Base-by-base conservation (phyloP, 2,329 filamentous ascomycete species). In the Malbranchea zuffiana region DNA sequence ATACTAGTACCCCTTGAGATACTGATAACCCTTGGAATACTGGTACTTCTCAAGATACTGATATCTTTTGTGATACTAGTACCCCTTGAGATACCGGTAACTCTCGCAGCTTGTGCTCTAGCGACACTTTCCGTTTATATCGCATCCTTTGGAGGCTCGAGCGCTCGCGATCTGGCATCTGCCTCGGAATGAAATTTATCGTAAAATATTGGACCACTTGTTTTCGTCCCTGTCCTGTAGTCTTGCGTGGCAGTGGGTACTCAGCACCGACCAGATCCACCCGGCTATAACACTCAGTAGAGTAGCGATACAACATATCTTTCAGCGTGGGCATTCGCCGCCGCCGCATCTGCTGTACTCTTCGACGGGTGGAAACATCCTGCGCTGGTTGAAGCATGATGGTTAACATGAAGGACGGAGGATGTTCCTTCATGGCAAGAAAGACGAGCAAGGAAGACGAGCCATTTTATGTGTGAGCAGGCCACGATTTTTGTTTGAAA, bases 61-160 rank as follows among this genome's bases (percentile, higher is more conserved):
- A n/a, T n/a, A n/a, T n/a, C n/a, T n/a, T n/a, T n/a, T n/a, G n/a
- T n/a, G n/a, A n/a, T n/a, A n/a, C n/a, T n/a, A n/a, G n/a, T n/a
- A n/a, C n/a, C n/a, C n/a, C n/a, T n/a, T n/a, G n/a, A n/a, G n/a
- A n/a, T n/a, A n/a, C n/a, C n/a, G n/a, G n/a, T n/a, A n/a, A 31
- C 20, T 19, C 29, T 31, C 29, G 15, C 11, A 31, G 29, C 29
- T 31, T 31, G 29, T 11, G 29, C 10, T 31, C 29, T 31, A 19
- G 29, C 10, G 29, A 31, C 16, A 18, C 10, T 18, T 19, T 31
- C 29, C 16, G 29, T n/a, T 31, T 31, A 19, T 31, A 31, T 31
- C 29, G 15, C 29, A 31, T 31, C 29, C 20, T 18, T 31, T 19
- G 29, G 15, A 31, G 15, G 3, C 29, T 31, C 3, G 29, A 31